Conservation (phyloP, 306 rosid genomes). For the Gastrolobium villosum region DNA sequence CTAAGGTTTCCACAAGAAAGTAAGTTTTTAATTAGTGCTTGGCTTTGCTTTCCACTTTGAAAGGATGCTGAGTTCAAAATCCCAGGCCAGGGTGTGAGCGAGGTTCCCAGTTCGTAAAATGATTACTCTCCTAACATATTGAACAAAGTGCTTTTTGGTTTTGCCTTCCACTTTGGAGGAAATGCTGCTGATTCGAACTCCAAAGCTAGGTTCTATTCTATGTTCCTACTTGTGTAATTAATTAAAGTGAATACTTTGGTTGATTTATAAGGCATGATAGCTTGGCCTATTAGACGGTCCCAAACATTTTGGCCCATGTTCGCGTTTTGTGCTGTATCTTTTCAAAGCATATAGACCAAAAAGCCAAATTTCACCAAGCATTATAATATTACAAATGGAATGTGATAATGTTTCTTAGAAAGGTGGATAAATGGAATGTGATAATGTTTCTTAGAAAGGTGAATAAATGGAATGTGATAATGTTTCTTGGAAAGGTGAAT, state of each 20-base stretch:
- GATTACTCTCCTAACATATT: conserved; percentile 38
- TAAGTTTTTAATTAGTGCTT: conserved; percentile 39
- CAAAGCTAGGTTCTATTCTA: conserved; percentile 46
- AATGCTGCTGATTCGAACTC: conserved; percentile 44
- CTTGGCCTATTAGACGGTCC: conserved; percentile 39
- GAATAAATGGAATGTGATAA: conserved; percentile 43
- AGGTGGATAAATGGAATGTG: conserved; percentile 43
- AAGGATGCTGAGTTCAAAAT: conserved; percentile 43
- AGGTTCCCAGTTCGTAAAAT: conserved; percentile 34
- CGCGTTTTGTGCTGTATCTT: conserved; percentile 52
- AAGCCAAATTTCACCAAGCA: conserved; percentile 41
- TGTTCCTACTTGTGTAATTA: conserved; percentile 37
- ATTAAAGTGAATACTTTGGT: conserved; percentile 30
- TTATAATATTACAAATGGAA: conserved; percentile 31
- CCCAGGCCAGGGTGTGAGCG: conserved; percentile 38
- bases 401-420: conserved; percentile 48
- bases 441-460: conserved; percentile 50
- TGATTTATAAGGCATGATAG: conserved; percentile 33
- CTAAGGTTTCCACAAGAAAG: conserved; percentile 43
- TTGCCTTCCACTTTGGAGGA: conserved; percentile 54
- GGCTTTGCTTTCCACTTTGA: conserved; percentile 52
- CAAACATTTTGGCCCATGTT: conserved; percentile 47
- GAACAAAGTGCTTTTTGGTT: conserved; percentile 47
- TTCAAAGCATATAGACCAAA: conserved; percentile 50
- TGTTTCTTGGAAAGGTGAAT: conserved; percentile 48